Evolutionary conservation across 148 eudicot species (phyloP).

Genomic region (Persicaria tinctoria): DNA sequence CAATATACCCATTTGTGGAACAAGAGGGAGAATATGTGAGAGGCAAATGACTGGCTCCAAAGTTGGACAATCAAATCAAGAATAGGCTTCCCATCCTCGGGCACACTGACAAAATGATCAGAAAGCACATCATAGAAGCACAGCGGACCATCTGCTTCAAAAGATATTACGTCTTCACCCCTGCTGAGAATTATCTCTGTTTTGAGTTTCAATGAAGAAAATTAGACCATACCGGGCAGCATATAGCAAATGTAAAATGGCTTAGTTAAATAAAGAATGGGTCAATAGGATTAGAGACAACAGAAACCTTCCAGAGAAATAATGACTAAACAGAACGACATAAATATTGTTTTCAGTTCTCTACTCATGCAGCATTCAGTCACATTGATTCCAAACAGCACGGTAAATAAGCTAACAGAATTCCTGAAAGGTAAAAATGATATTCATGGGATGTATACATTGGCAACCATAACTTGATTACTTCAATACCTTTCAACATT

Average conservation of each 20-base stretch:
- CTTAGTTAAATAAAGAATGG: too few species aligned
- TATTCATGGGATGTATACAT: too few species aligned
- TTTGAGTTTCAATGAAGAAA: constrained; percentile 27
- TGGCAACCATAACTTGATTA: too few species aligned
- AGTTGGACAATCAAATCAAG: constrained; percentile 83
- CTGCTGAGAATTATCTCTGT: constrained; percentile 73
- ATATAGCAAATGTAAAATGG: neutral
- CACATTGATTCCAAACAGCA: too few species aligned
- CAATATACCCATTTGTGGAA: constrained; percentile 90
- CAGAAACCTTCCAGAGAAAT: too few species aligned
- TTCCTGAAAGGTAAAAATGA: too few species aligned
- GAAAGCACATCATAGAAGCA: constrained; percentile 92
- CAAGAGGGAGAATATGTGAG: constrained; percentile 76
- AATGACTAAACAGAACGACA: too few species aligned
- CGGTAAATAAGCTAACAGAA: too few species aligned
- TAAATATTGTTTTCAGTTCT: too few species aligned
- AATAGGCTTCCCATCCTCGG: constrained; percentile 68
- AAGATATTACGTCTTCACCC: constrained; percentile 46
- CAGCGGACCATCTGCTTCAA: constrained; percentile 35
- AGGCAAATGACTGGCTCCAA: constrained; percentile 99
- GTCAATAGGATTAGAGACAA: too few species aligned
- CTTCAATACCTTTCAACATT: too few species aligned
- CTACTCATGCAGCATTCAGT: too few species aligned
- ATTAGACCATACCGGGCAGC: neutral
- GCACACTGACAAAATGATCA: constrained; percentile 62